phyloP scores from a whole-genome alignment of 2,329 filamentous ascomycete genomes.

The Alternaria angustiovoidea region DNA sequence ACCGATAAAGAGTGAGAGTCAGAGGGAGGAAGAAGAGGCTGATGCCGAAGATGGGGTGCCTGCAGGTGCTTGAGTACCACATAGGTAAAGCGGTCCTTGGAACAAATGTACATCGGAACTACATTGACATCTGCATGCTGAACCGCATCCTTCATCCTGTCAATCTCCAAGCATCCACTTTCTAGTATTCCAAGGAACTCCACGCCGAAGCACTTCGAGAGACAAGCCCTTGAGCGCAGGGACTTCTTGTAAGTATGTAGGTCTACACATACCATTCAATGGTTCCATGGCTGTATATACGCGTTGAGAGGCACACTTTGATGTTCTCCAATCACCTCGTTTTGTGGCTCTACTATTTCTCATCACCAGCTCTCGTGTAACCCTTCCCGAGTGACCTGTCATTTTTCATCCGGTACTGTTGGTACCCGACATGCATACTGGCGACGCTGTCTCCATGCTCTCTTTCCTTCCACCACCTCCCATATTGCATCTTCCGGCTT shows the following conservation, averaged over 20 bases:
- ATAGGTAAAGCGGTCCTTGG: background rate
- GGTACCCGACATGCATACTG: constrained; percentile 5
- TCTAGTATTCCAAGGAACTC: background rate
- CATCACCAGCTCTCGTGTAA: background rate
- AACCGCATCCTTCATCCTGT: background rate
- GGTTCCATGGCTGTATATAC: background rate
- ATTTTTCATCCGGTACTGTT: constrained; percentile 11
- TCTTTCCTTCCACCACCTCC: constrained; percentile 3
- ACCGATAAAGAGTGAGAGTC: constrained; percentile 33
- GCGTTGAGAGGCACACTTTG: background rate
- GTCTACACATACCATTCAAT: background rate
- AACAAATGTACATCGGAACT: background rate
- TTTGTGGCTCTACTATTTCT: background rate
- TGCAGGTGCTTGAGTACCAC: constrained; percentile 22
- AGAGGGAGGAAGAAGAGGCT: constrained; percentile 28
- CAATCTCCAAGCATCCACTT: background rate
- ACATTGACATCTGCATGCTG: background rate
- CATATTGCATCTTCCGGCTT: background rate
- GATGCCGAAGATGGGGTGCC: constrained; percentile 33
- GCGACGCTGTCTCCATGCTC: background rate
- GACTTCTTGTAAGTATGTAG: background rate
- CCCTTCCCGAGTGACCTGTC: background rate
- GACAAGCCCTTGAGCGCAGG: background rate
- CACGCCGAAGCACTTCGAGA: background rate
- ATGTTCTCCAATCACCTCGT: background rate